Evolutionary conservation across 495 filamentous ascomycete species (phyloP).

Genomic region (Xylaria palmicola): DNA sequence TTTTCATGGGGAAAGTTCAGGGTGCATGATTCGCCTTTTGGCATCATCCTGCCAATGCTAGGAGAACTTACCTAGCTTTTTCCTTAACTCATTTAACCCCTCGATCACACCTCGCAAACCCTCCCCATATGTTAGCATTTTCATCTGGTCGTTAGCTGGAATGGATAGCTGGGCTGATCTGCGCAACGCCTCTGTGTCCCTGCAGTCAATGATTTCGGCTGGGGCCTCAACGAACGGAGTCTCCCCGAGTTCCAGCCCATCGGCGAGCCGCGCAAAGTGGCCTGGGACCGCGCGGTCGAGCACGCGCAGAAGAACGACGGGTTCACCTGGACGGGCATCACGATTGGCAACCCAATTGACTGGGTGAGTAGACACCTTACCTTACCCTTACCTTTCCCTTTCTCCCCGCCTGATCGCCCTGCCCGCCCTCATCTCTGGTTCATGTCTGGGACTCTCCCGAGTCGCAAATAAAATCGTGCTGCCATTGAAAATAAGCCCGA

Average conservation of each 20-base stretch:
- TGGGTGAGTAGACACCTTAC: conserved; percentile 30
- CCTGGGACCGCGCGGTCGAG: conserved; percentile 38
- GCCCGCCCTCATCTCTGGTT: background rate
- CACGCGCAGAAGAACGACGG: conserved; percentile 25
- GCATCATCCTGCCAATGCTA: background rate
- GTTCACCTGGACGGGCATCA: conserved; percentile 44
- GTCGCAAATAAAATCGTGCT: background rate
- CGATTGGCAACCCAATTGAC: conserved; percentile 42
- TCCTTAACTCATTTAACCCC: background rate
- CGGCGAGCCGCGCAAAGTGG: conserved; percentile 13
- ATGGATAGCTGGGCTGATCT: too few species aligned
- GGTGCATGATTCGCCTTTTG: background rate
- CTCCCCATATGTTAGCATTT: too few species aligned
- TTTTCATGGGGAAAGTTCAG: background rate
- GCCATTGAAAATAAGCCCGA: background rate
- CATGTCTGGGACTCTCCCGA: background rate
- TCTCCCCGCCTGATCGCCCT: background rate
- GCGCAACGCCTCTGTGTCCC: too few species aligned
- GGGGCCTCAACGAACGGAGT: conserved; percentile 34
- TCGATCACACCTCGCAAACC: background rate
- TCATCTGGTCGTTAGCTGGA: too few species aligned
- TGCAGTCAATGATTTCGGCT: conserved; percentile 51
- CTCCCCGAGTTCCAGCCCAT: conserved; percentile 26
- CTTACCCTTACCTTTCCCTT: background rate
- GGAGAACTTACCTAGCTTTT: background rate